phyloP scores from a whole-genome alignment of 1,284 basidiomycete species.

The Moniliella sp. region DNA sequence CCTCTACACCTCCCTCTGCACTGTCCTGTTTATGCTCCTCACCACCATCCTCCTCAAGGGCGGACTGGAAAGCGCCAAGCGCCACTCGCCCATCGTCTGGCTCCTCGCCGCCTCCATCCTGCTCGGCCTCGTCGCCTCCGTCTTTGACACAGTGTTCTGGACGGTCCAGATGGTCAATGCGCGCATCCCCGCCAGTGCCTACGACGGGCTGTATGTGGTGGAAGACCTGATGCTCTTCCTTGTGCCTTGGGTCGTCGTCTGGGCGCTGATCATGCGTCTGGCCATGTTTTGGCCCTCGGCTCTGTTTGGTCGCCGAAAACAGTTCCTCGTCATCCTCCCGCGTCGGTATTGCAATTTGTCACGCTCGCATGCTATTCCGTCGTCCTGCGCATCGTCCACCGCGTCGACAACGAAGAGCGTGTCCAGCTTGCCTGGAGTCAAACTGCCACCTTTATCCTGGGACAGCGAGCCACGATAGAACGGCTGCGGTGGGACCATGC shows the following conservation, averaged over 20 bases:
- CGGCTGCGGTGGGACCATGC: no score
- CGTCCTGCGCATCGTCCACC: no score
- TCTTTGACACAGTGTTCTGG: conserved; percentile 14
- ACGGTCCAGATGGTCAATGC: no score
- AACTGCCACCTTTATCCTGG: no score
- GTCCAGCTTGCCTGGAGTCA: no score
- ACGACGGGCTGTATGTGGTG: conserved; percentile 7
- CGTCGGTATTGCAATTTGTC: no score
- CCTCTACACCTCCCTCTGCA: conserved; percentile 15
- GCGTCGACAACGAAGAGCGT: no score
- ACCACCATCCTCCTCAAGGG: conserved; percentile 12
- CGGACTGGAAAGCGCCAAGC: conserved; percentile 9
- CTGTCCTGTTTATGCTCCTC: conserved; percentile 13
- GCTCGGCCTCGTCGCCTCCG: conserved; percentile 10
- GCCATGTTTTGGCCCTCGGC: conserved; percentile 12
- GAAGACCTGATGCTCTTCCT: conserved; percentile 10
- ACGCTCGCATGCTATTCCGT: no score
- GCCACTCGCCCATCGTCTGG: conserved; percentile 8
- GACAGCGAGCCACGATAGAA: no score
- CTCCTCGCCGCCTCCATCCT: conserved; percentile 12
- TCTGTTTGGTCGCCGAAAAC: conserved; percentile 7
- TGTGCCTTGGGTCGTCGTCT: conserved; percentile 9
- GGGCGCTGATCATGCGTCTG: conserved; percentile 11
- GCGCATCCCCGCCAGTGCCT: no score
- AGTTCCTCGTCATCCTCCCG: conserved; percentile 8